phyloP scores from a whole-genome alignment of 1,284 basidiomycete genomes.

The Malassezia psittaci region DNA sequence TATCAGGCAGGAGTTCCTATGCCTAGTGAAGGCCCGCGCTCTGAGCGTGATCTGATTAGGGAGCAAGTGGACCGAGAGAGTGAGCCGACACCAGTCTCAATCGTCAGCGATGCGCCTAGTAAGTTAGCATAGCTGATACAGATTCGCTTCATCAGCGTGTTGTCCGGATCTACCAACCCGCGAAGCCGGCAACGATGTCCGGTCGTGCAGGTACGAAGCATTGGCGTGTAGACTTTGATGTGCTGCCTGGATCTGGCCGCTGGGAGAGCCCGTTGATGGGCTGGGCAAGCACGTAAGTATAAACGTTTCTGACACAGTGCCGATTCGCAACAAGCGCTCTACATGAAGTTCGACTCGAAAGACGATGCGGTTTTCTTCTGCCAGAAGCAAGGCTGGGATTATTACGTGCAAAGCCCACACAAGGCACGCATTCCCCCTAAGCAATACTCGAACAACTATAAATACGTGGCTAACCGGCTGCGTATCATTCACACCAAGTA shows the following conservation, averaged over 20 bases:
- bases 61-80: conserved; percentile 18
- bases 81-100: conserved; percentile 10
- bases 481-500: conserved; percentile 89
- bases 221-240: conserved; percentile 94
- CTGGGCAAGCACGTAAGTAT: conserved; percentile 56
- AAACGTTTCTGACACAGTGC: conserved; percentile 55
- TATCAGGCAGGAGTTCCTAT: conserved; percentile 1
- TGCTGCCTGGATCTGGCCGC: conserved; percentile 71
- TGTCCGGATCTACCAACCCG: conserved; percentile 86
- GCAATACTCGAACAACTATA: conserved; percentile 72
- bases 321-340: conserved; percentile 92
- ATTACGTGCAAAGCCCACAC: conserved; percentile 49
- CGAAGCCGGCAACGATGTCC: conserved; percentile 90
- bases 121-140: conserved; percentile 1
- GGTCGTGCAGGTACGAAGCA: conserved; percentile 70
- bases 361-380: conserved; percentile 87
- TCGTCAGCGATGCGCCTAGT: conserved; percentile 17
- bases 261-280: conserved; percentile 99
- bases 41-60: conserved; percentile 6
- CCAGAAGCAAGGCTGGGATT: conserved; percentile 48
- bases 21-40: background rate
- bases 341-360: conserved; percentile 73
- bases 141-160: conserved; percentile 62
- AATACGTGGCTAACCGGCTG: conserved; percentile 69
- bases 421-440: conserved; percentile 54